Evolutionary conservation across 2,329 filamentous ascomycete genomes (phyloP), one percentile per base, ranked within the genome.

Genomic region (Exserohilum turcica): DNA sequence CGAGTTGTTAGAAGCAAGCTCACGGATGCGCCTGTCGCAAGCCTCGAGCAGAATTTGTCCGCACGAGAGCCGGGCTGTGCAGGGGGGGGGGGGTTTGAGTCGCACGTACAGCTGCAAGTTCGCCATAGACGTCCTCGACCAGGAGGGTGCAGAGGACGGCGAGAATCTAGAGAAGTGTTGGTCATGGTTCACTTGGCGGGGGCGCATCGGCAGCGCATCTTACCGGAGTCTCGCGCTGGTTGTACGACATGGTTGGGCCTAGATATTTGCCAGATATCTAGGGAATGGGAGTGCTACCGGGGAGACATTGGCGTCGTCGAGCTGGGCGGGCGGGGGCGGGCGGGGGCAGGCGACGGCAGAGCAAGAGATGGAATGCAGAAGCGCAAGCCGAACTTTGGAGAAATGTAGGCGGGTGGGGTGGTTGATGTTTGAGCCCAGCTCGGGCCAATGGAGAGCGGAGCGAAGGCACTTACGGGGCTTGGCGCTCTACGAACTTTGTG

Each of bases 101-200:
- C 33, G 16, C 27, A 61, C 61, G 33, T 89, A 97, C 93, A 73
- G 91, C 91, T 58, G 92, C 91, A 54, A 97, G 86, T 78, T 96
- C 90, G 71, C 94, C 94, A 75, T 94, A 93, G 54, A 90, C 83
- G 73, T 97, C 92, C 72, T 92, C 87, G 60, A 97, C 88, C 59
- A 97, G 84, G 73, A 96, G 86, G 79, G 88, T 85, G 80, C 91
- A 96, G 71, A 97, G 90, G 84, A 97, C 91, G 70, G 89, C 86
- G 64, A 89, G 78, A 77, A 86, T 80, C 90, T 93, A 90, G 83
- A 51, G 39, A 3, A 39, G 29, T 43, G 62, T 72, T 86, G 82
- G 59, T 56, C 55, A 52, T 61, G 57, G 59, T 63, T 66, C 74
- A 74, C 73, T n/a, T 19, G 27, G 35, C 8, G 18, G 52, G 43